phyloP scores from a whole-genome alignment of 2,329 filamentous ascomycete genomes.

The Claviceps fusiformis region DNA sequence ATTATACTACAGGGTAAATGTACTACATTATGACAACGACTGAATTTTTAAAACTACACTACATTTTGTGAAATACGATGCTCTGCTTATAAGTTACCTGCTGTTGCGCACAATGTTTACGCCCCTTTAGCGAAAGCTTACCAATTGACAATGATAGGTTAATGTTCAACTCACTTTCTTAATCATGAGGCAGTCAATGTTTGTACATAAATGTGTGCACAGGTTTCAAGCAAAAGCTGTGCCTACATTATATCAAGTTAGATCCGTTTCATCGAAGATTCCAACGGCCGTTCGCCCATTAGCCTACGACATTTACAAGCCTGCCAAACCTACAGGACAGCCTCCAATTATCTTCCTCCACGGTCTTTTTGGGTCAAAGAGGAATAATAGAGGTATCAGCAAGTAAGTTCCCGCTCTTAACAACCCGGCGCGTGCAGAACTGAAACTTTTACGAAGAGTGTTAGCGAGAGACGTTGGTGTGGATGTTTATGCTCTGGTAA shows the following conservation, averaged over 20 bases:
- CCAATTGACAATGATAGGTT: too few relatives aligned
- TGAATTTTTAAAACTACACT: too few relatives aligned
- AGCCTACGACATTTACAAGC: slow-evolving; percentile 54
- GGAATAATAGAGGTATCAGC: slow-evolving; percentile 89
- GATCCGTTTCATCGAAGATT: background rate
- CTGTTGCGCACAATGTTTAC: too few relatives aligned
- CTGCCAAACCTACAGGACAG: slow-evolving; percentile 29
- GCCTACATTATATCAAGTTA: background rate
- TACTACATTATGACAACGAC: too few relatives aligned
- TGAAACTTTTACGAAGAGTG: slow-evolving; percentile 35
- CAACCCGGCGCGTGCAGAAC: background rate
- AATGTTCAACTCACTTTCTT: too few relatives aligned
- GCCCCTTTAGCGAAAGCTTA: too few relatives aligned
- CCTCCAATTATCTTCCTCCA: slow-evolving; percentile 77
- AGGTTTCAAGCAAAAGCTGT: background rate
- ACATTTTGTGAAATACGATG: too few relatives aligned
- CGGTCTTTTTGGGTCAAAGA: slow-evolving; percentile 87
- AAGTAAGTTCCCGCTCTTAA: slow-evolving; percentile 48
- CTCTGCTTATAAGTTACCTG: too few relatives aligned
- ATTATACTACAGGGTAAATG: too few relatives aligned
- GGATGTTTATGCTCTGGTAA: slow-evolving; percentile 68
- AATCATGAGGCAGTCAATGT: background rate
- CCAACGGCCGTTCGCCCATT: slow-evolving; percentile 23
- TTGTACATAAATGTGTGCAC: background rate
- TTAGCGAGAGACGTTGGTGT: slow-evolving; percentile 69